Evolutionary conservation across 305 asterid genomes (phyloP), one percentile per base, ranked within the genome.

Genomic region (Salvia sclarea): DNA sequence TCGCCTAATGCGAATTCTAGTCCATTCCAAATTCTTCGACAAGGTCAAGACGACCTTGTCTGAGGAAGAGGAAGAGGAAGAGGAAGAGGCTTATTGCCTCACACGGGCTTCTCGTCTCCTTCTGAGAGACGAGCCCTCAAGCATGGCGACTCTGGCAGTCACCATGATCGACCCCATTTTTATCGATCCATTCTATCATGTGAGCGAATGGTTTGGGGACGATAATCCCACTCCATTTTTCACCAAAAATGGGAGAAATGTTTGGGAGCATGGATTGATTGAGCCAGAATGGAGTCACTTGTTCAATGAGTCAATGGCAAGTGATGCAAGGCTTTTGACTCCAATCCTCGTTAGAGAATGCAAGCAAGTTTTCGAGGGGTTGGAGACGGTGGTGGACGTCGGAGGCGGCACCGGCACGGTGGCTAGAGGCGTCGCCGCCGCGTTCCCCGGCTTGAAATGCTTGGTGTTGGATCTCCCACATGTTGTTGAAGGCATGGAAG

Each of bases 401-500:
- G 69, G 45, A 0, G 75, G 75, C 0, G 75, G 75, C n/a, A 61
- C 61, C 0, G 62, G 75, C 0, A 1, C 18, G 10, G 5, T 40
- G 62, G 75, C 75, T 1, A 50, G 21, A 5, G 56, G 4, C 2
- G 12, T 61, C 0, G 47, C 56, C 2, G 55, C 2, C 1, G 69
- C 69, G 0, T 49, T 61, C 6, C 69, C 75, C 8, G 69, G 11
- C 2, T 24, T 70, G 47, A 37, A 38, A 20, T 61, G 69, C 1
- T 1, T 10, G 0, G 75, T 70, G 61, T n/a, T 70, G 1, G 75
- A 70, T 11, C 75, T 61, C 7, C 75, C 75, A 10, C 75, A 59
- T 2, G 75, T 48, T 3, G 61, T 70, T 48, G 75, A 0, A 10
- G 75, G 63, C 4, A 2, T 70, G 45, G 43, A 61, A 38, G 75